Evolutionary conservation across 2,329 filamentous ascomycete species (phyloP).

Genomic region (Neonectria ditissima): DNA sequence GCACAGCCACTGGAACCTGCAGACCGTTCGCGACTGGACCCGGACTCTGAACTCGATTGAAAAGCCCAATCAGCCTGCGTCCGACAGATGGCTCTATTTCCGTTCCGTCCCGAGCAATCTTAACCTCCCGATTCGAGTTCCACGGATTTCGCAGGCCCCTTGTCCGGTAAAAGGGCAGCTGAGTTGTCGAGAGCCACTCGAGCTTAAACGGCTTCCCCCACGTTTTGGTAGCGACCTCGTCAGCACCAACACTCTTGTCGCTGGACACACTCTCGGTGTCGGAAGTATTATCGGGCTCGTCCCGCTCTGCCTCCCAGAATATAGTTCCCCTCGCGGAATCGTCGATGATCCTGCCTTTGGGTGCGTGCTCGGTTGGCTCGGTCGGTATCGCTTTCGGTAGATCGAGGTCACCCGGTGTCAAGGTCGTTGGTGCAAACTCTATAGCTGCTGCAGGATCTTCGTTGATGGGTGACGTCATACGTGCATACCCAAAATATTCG

Average conservation of each 20-base stretch:
- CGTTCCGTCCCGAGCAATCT: slow-evolving; percentile 94
- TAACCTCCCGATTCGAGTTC: slow-evolving; percentile 96
- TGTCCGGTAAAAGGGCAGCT: slow-evolving; percentile 89
- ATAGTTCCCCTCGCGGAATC: slow-evolving; percentile 95
- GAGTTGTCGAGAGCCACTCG: slow-evolving; percentile 87
- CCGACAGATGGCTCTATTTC: slow-evolving; percentile 89
- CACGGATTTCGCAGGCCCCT: slow-evolving; percentile 89
- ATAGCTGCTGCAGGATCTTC: slow-evolving; percentile 78
- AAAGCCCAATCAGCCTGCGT: slow-evolving; percentile 80
- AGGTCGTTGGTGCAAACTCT: slow-evolving; percentile 75
- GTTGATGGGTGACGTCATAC: slow-evolving; percentile 87
- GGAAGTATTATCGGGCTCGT: slow-evolving; percentile 60
- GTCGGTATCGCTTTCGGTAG: slow-evolving; percentile 84
- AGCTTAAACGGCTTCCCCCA: slow-evolving; percentile 94
- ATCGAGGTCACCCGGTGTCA: slow-evolving; percentile 70
- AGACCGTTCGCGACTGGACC: slow-evolving; percentile 45
- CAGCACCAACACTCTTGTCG: slow-evolving; percentile 55
- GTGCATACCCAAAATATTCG: slow-evolving; percentile 95
- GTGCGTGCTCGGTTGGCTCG: slow-evolving; percentile 80
- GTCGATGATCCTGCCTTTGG: slow-evolving; percentile 88
- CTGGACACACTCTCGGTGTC: slow-evolving; percentile 59
- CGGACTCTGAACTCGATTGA: slow-evolving; percentile 69
- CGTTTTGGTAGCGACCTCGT: slow-evolving; percentile 66
- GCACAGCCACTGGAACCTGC: slow-evolving; percentile 50
- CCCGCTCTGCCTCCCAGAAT: slow-evolving; percentile 89